A percentile compares a stretch with the other conserved stretches of the same genome.
Conservation (phyloP, 2,329 filamentous ascomycete genomes). For the Elsinoe batatas region DNA sequence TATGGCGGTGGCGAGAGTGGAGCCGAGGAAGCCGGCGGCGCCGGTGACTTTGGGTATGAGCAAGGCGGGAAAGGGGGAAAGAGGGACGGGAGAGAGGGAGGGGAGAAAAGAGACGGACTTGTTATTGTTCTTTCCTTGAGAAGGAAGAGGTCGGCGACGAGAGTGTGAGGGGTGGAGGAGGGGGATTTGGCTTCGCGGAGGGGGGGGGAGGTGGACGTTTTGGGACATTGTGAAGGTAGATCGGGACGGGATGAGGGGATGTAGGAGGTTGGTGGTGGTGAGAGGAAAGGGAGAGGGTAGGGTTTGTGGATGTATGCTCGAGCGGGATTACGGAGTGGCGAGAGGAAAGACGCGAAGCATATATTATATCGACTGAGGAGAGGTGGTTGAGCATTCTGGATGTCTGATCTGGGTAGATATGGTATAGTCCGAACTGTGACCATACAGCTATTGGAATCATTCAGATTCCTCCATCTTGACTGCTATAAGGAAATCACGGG, state of each 20-base stretch:
- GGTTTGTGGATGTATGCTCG: too few species aligned
- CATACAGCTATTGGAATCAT: too few species aligned
- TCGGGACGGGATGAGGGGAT: slow-evolving; percentile 26
- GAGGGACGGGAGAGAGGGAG: neutral
- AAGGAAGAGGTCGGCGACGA: slow-evolving; percentile 9
- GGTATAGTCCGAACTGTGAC: too few species aligned
- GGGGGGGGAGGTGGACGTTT: neutral
- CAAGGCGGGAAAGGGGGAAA: neutral
- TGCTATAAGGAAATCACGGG: too few species aligned
- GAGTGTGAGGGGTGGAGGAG: neutral
- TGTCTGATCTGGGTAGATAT: too few species aligned
- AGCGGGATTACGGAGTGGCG: too few species aligned
- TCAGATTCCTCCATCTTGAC: too few species aligned
- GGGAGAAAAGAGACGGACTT: neutral
- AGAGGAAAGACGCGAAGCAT: too few species aligned
- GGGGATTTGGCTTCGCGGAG: slow-evolving; percentile 5
- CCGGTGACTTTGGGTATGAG: slow-evolving; percentile 8
- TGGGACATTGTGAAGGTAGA: neutral
- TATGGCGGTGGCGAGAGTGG: neutral
- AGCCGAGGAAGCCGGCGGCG: slow-evolving; percentile 5
- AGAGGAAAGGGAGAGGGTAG: neutral
- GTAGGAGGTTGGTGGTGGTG: neutral
- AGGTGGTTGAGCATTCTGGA: too few species aligned
- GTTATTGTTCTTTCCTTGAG: slow-evolving; percentile 3
- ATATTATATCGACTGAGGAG: too few species aligned